Conservation (phyloP, 805 yeast species). For the Candida silvicultrix region DNA sequence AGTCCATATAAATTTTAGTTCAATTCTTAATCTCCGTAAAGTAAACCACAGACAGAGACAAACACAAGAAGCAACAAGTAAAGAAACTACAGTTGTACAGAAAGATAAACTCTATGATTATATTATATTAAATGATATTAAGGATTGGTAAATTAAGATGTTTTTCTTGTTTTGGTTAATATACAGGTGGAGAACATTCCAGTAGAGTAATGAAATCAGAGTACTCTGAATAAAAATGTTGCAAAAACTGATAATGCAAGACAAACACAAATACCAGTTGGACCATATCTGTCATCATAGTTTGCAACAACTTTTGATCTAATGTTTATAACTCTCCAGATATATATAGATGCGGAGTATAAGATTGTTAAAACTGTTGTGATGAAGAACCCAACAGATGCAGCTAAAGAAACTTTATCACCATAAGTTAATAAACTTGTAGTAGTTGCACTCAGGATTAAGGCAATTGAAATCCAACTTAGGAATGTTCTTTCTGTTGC, state of each 20-base stretch:
- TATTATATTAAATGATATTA: too few species aligned
- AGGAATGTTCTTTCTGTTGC: conserved; percentile 95
- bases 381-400: conserved; percentile 80
- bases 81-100: background rate
- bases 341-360: conserved; percentile 68
- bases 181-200: too few species aligned
- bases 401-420: conserved; percentile 62
- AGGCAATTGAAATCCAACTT: conserved; percentile 88
- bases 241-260: conserved; percentile 63
- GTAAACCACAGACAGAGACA: background rate
- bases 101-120: too few species aligned
- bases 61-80: background rate
- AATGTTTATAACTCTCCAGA: conserved; percentile 78
- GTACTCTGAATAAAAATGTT: conserved; percentile 41
- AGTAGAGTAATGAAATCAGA: too few species aligned
- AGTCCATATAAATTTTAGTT: too few species aligned
- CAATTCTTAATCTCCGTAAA: too few species aligned
- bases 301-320: conserved; percentile 76
- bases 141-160: too few species aligned
- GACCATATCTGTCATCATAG: conserved; percentile 86
- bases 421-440: conserved; percentile 85
- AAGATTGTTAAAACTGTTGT: conserved; percentile 68
- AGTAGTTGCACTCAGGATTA: conserved; percentile 85
- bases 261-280: conserved; percentile 71
- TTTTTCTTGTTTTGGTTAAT: too few species aligned